Evolutionary conservation across 2,329 filamentous ascomycete species (phyloP), one percentile per base, ranked within the genome.

Genomic region (Colletotrichum lentis): DNA sequence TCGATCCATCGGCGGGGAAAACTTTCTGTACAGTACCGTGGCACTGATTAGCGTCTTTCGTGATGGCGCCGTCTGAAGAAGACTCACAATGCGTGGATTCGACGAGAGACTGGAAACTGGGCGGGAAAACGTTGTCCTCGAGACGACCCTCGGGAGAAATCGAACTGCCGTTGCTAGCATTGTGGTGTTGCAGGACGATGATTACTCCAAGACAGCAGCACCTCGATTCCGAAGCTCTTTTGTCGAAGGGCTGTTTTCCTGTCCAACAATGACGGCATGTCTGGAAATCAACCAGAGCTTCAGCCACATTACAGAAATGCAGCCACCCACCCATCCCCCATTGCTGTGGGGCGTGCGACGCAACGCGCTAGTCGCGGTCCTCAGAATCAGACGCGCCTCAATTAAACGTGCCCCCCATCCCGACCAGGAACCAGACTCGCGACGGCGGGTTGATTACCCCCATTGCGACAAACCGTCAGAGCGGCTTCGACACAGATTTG

Each of bases 81-180:
- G 10, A 79, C 84, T 77, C 73, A 88, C 86, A 74, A 89, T 88
- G 67, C 83, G 77, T 6, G 82, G 78, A 67, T 88, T 88, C 47
- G 79, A 81, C 8, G 80, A 74, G 22, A 88, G 73, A 7, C 82
- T 85, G 43, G 83, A 83, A 4, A 87, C 69, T 18, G 73, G 65
- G 39, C 85, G 73, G 18, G 65, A 71, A 47, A 74, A 71, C 24
- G 56, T 6, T 8, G 24, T 43, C 11, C 37, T 44, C 24, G 55
- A 43, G 41, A 18, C 37, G 22, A 59, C 12, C 37, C 57, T 74
- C 67, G 52, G 71, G 41, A 65, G 64, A 20, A 73, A 67, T 39
- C 77, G 74, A 12, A 75, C 69, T 52, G 74, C 71, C 65, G 74
- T 71, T 57, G 75, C 65, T 55, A 79, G 71, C 79, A 81, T 81